phyloP scores from a whole-genome alignment of 164 flowering plant genomes.

The Brasenia schreberi region DNA sequence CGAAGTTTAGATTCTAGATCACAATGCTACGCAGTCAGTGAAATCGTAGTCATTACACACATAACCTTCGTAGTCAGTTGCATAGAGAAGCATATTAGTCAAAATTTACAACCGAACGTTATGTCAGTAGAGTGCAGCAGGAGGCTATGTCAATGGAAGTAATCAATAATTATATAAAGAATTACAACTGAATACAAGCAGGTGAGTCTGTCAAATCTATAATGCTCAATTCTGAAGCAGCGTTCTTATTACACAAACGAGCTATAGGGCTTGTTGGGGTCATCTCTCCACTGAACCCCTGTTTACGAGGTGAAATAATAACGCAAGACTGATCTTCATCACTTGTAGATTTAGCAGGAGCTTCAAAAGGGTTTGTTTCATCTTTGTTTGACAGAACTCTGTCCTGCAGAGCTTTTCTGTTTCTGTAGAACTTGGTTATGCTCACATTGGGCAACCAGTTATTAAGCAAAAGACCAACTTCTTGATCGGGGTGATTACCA shows the following conservation, averaged over 20 bases:
- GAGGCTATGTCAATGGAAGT: too few relatives aligned
- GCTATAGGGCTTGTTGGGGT: neutral
- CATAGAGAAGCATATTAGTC: too few relatives aligned
- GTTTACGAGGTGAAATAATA: neutral
- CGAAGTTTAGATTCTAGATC: too few relatives aligned
- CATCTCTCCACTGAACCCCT: neutral
- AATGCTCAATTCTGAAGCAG: constrained; percentile 17
- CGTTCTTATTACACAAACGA: constrained; percentile 26
- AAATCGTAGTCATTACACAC: too few relatives aligned
- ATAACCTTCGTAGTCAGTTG: too few relatives aligned
- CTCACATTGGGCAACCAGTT: neutral
- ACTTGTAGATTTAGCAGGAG: neutral
- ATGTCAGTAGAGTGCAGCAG: too few relatives aligned
- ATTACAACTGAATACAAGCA: constrained; percentile 27
- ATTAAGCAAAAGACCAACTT: neutral
- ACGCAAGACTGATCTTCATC: constrained; percentile 1
- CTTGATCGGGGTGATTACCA: neutral
- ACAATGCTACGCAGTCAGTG: too few relatives aligned
- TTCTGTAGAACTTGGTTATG: neutral
- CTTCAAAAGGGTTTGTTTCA: neutral
- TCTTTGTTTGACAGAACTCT: neutral
- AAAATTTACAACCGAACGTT: too few relatives aligned
- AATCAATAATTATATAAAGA: too few relatives aligned
- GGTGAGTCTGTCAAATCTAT: constrained; percentile 72
- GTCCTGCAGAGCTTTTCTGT: neutral